These are phyloP conservation scores for Lycium ferocissimum DNA, from an alignment of 257 asterid species.

Conservation along the genomic window DNA sequence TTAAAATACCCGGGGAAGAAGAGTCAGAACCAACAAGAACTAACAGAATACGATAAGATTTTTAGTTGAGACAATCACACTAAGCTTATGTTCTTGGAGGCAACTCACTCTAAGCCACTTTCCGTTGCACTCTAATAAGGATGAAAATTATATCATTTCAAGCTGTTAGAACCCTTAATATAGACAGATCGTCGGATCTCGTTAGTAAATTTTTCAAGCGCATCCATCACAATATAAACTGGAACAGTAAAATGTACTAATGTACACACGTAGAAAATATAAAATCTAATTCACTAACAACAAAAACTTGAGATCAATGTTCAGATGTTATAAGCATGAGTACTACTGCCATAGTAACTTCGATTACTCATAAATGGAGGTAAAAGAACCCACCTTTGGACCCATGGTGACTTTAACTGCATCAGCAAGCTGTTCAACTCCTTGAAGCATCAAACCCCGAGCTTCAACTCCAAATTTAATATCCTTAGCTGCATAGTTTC, in stretches of 20 bases:
- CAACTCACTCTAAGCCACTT: not conserved
- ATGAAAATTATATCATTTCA: not conserved
- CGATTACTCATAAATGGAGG: not conserved
- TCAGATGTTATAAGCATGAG: not conserved
- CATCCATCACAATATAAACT: not conserved
- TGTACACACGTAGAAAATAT: not conserved
- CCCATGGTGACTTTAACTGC: slow-evolving; percentile 98
- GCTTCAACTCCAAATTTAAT: slow-evolving; percentile 92
- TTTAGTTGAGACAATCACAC: not conserved
- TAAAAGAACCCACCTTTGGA: slow-evolving; percentile 64
- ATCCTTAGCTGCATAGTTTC: slow-evolving; percentile 93
- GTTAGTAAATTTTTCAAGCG: not conserved
- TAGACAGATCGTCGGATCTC: not conserved
- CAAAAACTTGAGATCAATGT: not conserved
- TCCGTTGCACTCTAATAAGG: not conserved
- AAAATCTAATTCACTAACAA: not conserved
- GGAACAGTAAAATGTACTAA: not conserved
- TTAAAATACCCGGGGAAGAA: not conserved
- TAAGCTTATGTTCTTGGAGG: not conserved
- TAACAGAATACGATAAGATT: not conserved
- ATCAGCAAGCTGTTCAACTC: slow-evolving; percentile 95
- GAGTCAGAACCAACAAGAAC: not conserved
- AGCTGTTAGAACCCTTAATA: not conserved
- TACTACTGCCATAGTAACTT: not conserved
- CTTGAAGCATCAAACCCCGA: slow-evolving; percentile 87